Base-by-base conservation (phyloP, 1,284 basidiomycete species). In the Puccinia coronata region DNA sequence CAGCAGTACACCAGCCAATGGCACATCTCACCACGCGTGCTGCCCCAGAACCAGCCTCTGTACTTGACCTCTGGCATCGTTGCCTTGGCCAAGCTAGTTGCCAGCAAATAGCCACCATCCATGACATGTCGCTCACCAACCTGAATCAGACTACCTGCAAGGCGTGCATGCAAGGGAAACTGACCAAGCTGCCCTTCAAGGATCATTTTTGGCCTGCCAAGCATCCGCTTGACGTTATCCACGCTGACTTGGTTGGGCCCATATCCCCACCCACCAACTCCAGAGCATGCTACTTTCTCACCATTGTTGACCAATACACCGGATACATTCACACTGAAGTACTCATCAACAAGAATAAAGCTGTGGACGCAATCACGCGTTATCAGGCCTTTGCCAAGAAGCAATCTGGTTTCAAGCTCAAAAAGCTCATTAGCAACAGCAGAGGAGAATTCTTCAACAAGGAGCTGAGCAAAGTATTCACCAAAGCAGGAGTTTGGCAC, bases 261-360 rank as follows among this genome's bases (percentile, higher is more conserved):
- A 72, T 72, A 6, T 9, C 47, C 2, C 70, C 70, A 53, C 4
- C 70, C 2, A 53, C 70, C 9, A 72, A 72, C 12, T n/a, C 5
- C 9, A 43, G 70, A 16, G 39, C 47, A 12, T 11, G 47, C 4
- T 72, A 72, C 34, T 72, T 72, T 53, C n/a, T 72, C 16, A 72
- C 70, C 1, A 8, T 72, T 4, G 51, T 53, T 2, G 47, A 72
- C 31, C 70, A 72, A 55, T 39, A 53, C 28, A 5, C 70, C 8
- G 43, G 65, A 11, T 53, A 25, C 25, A 72, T 72, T 31, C 69
- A 71, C 16, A 43, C 20, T 53, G 16, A 31, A 18, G 6, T 11
- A 36, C 39, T 34, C 49, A 49, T 1, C 47, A 72, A 28, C 6
- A 34, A 51, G 55, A 53, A 51, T 11, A 43, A 72, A 5, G 41